Base-by-base conservation (phyloP, 768 basidiomycete genomes). In the Pulveroboletus ravenelii region DNA sequence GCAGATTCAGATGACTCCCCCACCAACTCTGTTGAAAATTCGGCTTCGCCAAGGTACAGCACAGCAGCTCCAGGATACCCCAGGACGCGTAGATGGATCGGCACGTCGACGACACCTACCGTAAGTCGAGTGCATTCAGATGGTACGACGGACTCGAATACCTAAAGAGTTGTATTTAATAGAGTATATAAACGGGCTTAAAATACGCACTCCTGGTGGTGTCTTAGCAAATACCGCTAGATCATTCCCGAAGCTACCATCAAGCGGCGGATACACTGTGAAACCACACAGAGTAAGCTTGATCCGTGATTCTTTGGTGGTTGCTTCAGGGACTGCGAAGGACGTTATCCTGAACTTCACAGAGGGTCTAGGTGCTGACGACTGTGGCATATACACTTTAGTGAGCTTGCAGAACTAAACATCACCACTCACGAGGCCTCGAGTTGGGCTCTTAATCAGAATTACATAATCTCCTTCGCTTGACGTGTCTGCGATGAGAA, bases 101-200 rank as follows among this genome's bases (percentile, higher is more conserved):
- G 87, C 10, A 82, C 78, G 58, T 93, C 86, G 15, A 71, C 51
- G 18, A 93, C 60, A 54, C 76, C 79, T 31, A 94, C 52, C n/a
- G 76, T 72, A 23, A 97, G 68, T 10, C 74, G 72, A 6, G 93
- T 97, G 38, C 86, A 71, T 64, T 98, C 96, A 48, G 78, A 92
- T 1, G 96, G 96, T 14, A 93, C 81, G 12, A 96, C 93, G 20
- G 91, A 79, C 66, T 94, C 94, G 62, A 99, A 99, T 1, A 89
- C 87, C 93, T 83, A 52, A 6, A 32, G 42, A 15, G 27, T 42
- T 25, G 17, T 29, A 20, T 51, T 37, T 36, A 25, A 44, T 52
- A 42, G 53, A 46, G 20, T 17, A 34, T 17, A 14, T 10, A 41
- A 39, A 47, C 36, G 25, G 30, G 45, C 43, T 44, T n/a, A 48